Base-by-base conservation (phyloP, 2,329 filamentous ascomycete species). In the Tolypocladium pustulatum region DNA sequence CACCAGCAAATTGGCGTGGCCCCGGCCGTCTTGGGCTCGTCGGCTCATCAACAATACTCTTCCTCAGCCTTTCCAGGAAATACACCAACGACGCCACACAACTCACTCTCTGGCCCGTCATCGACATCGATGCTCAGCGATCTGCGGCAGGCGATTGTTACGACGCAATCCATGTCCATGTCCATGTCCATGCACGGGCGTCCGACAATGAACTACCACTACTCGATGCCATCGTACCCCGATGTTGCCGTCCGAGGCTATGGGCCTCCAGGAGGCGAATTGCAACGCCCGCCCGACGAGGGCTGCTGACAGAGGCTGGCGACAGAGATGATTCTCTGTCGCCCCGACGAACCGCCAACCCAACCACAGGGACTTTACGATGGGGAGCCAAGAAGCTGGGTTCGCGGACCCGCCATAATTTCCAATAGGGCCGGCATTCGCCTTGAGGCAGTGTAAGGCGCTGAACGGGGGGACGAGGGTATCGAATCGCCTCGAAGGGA, bases 151-250 rank as follows among this genome's bases (percentile, higher is more conserved):
- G 22, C 27, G 12, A 27, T 63, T 30, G 40, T 40, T 22, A 55
- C 59, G 64, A 63, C 36, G 54, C 68, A 54, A 60, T 57, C 65
- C 25, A 61, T 66, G 51, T 52, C 61, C 9, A 61, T 65, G 51
- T 52, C 61, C 9, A 61, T 65, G 51, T 51, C 61, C 7, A 61
- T 61, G 37, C 65, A 67, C 43, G 60, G 58, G 36, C 63, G 64
- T 36, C 58, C 66, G n/a, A 56, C 61, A 6, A 58, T 69, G 56
- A 62, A 61, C 37, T 68, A 69, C 57, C 64, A 61, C 9, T 64
- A 68, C 15, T 58, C 67, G 9, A 64, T 69, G 62, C 64, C 62
- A 30, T 56, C 63, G 6, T 69, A 66, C 36, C 61, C 65, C 37
- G 62, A 63, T 40, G 54, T 61, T 4, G 57, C 62, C 43, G 60